phyloP scores from a whole-genome alignment of 2,329 filamentous ascomycete genomes.

The Exophiala viscosa region DNA sequence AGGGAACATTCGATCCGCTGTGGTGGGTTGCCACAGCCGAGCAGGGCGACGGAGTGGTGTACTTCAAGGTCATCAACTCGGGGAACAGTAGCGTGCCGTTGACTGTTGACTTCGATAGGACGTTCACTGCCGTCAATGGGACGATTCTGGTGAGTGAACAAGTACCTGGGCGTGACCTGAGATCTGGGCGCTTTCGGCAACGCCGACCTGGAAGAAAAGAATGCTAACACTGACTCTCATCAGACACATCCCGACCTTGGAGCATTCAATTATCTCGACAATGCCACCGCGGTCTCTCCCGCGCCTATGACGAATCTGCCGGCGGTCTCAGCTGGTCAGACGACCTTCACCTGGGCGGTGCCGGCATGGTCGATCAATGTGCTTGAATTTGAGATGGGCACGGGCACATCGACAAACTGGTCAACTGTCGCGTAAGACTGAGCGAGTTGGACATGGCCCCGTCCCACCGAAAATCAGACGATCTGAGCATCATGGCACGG shows the following conservation, averaged over 20 bases:
- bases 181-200: too few relatives aligned
- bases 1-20: slow-evolving; percentile 22
- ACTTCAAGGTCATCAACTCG: slow-evolving; percentile 23
- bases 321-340: slow-evolving; percentile 2
- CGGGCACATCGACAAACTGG: too few relatives aligned
- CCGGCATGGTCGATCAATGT: slow-evolving; percentile 29
- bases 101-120: slow-evolving; percentile 23
- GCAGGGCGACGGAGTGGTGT: slow-evolving; percentile 8
- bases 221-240: background rate
- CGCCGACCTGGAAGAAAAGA: too few relatives aligned
- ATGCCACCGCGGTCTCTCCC: slow-evolving; percentile 28
- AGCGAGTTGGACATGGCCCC: too few relatives aligned
- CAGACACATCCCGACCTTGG: slow-evolving; percentile 24
- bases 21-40: slow-evolving; percentile 20
- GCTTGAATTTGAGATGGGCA: slow-evolving; percentile 25
- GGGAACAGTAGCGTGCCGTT: slow-evolving; percentile 25
- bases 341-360: slow-evolving; percentile 27
- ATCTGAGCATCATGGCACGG: too few relatives aligned
- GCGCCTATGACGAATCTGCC: slow-evolving; percentile 18
- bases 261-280: slow-evolving; percentile 30
- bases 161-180: too few relatives aligned
- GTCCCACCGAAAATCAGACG: too few relatives aligned
- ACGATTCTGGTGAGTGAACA: slow-evolving; percentile 25
- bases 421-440: too few relatives aligned
- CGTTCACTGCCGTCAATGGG: slow-evolving; percentile 29